Evolutionary conservation across 495 filamentous ascomycete genomes (phyloP).

Genomic region (Penicillium ochrochloron): DNA sequence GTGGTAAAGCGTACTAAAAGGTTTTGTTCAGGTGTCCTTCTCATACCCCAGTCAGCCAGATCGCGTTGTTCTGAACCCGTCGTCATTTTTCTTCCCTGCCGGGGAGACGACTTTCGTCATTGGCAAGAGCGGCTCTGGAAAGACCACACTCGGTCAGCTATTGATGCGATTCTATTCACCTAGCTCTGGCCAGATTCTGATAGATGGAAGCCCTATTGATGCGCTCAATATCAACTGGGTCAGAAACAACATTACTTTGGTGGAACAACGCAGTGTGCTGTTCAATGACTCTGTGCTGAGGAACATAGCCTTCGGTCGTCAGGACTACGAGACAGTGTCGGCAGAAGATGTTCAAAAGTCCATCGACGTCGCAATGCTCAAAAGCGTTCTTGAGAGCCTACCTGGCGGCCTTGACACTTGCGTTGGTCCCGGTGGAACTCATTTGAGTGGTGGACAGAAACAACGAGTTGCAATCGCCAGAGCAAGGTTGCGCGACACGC

Average conservation of each 20-base stretch:
- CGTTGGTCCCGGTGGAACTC: conserved; percentile 70
- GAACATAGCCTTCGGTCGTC: conserved; percentile 80
- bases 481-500: conserved; percentile 76
- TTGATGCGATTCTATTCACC: conserved; percentile 78
- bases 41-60: conserved; percentile 77
- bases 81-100: conserved; percentile 69
- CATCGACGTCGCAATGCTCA: conserved; percentile 68
- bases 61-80: conserved; percentile 61
- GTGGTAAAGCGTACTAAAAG: not conserved
- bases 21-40: conserved; percentile 64
- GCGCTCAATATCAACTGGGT: conserved; percentile 73
- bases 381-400: conserved; percentile 70
- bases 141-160: conserved; percentile 85
- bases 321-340: conserved; percentile 51
- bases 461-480: conserved; percentile 79
- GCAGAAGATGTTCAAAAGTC: conserved; percentile 58
- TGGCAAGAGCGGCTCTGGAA: conserved; percentile 88
- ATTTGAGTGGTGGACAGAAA: conserved; percentile 84
- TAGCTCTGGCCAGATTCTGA: conserved; percentile 62
- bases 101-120: conserved; percentile 81
- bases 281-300: conserved; percentile 82
- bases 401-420: conserved; percentile 75
- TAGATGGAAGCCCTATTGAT: conserved; percentile 70
- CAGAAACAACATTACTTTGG: conserved; percentile 75
- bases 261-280: conserved; percentile 81